Percentiles rank a stretch among this genome's conserved stretches.
phyloP scores from a whole-genome alignment of 768 basidiomycete species.

The Serendipita indica region DNA sequence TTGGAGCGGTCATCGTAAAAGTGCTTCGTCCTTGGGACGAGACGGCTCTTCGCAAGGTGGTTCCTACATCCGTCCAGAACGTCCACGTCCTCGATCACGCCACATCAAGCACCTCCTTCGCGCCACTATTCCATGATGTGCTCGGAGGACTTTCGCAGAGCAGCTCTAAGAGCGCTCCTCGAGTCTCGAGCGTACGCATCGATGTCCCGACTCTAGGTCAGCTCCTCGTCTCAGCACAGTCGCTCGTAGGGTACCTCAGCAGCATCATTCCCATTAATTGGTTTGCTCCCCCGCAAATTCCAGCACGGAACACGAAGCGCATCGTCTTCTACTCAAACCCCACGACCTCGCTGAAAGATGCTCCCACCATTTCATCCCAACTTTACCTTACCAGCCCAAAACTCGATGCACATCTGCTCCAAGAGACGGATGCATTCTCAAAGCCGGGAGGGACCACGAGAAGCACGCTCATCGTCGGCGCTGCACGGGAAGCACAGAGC shows the following conservation, averaged over 20 bases:
- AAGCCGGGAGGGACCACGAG: slow-evolving; percentile 54
- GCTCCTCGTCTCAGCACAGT: slow-evolving; percentile 1
- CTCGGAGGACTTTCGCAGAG: slow-evolving; percentile 22
- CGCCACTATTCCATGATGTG: slow-evolving; percentile 57
- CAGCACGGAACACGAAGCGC: slow-evolving; percentile 27
- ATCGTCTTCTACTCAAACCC: slow-evolving; percentile 49
- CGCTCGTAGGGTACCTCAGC: slow-evolving; percentile 4
- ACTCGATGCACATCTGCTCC: slow-evolving; percentile 45
- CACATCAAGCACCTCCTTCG: slow-evolving; percentile 42
- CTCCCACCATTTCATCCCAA: slow-evolving; percentile 39
- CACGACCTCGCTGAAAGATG: slow-evolving; percentile 34
- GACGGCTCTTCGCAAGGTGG: slow-evolving; percentile 37
- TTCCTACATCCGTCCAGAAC: slow-evolving; percentile 44
- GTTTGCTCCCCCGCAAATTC: slow-evolving; percentile 7
- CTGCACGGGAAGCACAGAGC: slow-evolving; percentile 26
- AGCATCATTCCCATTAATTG: slow-evolving; percentile 6
- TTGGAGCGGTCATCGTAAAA: slow-evolving; percentile 58
- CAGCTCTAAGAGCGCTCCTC: slow-evolving; percentile 22
- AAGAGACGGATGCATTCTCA: slow-evolving; percentile 62
- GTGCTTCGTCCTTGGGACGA: slow-evolving; percentile 77
- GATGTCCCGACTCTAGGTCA: background rate
- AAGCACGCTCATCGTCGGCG: slow-evolving; percentile 51
- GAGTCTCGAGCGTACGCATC: background rate
- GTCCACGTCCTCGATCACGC: slow-evolving; percentile 74
- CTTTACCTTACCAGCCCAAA: slow-evolving; percentile 30